phyloP scores from a whole-genome alignment of 2,329 filamentous ascomycete genomes.

The Verticillium alfalfae region DNA sequence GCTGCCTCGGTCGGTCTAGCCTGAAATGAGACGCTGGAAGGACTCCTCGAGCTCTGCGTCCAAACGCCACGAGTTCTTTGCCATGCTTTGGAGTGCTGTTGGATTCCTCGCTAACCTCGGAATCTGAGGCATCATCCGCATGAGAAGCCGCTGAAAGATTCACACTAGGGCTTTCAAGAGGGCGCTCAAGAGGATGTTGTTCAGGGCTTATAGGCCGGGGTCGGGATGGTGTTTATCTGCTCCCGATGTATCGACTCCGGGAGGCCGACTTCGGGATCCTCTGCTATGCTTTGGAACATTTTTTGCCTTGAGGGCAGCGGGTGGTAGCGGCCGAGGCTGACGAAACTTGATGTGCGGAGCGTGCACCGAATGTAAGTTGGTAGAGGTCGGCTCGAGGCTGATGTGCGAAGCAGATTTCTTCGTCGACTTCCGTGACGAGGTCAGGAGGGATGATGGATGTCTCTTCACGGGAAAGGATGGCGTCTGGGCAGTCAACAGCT shows the following conservation, averaged over 20 bases:
- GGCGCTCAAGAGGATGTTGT: constrained; percentile 5
- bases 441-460: no score
- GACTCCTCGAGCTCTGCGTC: constrained; percentile 51
- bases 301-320: neutral
- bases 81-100: constrained; percentile 31
- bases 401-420: no score
- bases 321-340: neutral
- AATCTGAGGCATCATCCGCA: neutral
- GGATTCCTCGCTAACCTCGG: constrained; percentile 6
- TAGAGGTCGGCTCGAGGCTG: neutral
- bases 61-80: constrained; percentile 31
- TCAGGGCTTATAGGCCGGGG: neutral
- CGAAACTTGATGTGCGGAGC: neutral
- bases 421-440: neutral
- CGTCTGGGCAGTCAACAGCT: constrained; percentile 2
- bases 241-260: neutral
- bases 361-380: neutral
- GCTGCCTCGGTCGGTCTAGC: constrained; percentile 41
- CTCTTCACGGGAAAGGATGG: neutral
- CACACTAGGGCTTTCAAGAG: constrained; percentile 10
- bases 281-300: neutral
- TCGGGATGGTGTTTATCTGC: neutral
- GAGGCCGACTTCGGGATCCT: neutral
- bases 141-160: constrained; percentile 6
- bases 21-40: constrained; percentile 64